Evolutionary conservation across 345 rosid species (phyloP), one percentile per base, ranked within the genome.

Genomic region (Sapria himalayana): DNA sequence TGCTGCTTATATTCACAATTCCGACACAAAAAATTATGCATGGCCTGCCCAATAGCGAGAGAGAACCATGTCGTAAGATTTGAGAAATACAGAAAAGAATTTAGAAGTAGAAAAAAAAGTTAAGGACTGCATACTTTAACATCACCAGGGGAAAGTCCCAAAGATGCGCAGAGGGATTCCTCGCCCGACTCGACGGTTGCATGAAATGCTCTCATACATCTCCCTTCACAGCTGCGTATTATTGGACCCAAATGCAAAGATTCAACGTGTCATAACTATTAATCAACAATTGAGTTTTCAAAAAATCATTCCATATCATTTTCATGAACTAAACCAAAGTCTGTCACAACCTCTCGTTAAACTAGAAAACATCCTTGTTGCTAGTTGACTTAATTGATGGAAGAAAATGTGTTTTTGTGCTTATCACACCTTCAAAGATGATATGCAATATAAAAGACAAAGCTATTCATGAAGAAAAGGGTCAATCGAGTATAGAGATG

Each of bases 121-220:
- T n/a, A n/a, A n/a, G n/a, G 39, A 48, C 36, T 32, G 25, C 78
- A 54, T 73, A 81, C 94, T 34, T 68, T 57, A 50, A 76, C 91
- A 72, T 74, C 62, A 44, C 43, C 50, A 37, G 52, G 17, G 20
- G 85, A 56, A n/a, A 69, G 51, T 49, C 75, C 80, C 38, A 86
- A 85, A 41, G 94, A 64, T 5, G 43, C 65, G 29, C 98, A 76
- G 1, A 9, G 1, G 21, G 94, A 69, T 8, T 75, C 86, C 48
- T 54, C 73, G 34, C 75, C 84, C 42, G 43, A 77, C 48, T 65
- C 68, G 39, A 7, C 18, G 32, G 80, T 72, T 32, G 91, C 67
- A 61, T 89, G 98, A 52, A 89, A 89, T 53, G 94, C 72, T 58
- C 98, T 68, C 78, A 89, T 31, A 60, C 98, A 89, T 50, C 58